Evolutionary conservation across 192 early-diverging fungal genomes (phyloP), one percentile per base, ranked within the genome.

Genomic region (Chytriomyces sp.): DNA sequence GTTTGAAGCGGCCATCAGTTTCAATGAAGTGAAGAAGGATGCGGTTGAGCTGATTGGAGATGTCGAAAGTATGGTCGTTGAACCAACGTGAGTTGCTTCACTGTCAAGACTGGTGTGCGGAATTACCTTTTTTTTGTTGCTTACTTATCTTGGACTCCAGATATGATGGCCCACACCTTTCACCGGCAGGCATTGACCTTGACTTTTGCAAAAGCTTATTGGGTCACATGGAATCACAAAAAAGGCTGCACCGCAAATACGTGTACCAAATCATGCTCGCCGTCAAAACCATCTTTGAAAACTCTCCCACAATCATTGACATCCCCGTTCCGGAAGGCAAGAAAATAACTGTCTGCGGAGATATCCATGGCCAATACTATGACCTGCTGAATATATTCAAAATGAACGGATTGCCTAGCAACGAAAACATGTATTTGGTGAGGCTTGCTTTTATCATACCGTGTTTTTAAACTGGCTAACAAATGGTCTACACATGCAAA

Each of bases 291-390:
- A 82, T 92, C 49, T 92, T 99, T 81, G 86, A 92, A 67, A 81
- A 89, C 45, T 80, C 91, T 20, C 89, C 92, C 20, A 92, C 94
- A 45, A 88, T 99, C 60, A 91, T 97, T 20, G 96, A 98, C 79
- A 88, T 97, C 13, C 68, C 80, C 1, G 91, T 99, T 26, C 94
- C 96, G 11, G 81, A 85, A 24, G 89, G 86, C 47, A 81, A 77
- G 64, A 90, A 88, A 73, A 70, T 99, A 35, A 99, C 96, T 6
- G 94, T 99, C 18, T 98, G 97, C 81, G 98, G 98, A 67, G 98
- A 99, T 77, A 94, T 98, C 50, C 98, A 99, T 77, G 98, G 95
- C 1, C 98, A 99, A 89, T 99, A 90, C 86, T 99, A 98, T 79
- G 98, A 99, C 75, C 91, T 99, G 79, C 83, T 96, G 43, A 91